phyloP scores from a whole-genome alignment of 2,329 filamentous ascomycete species.

The Basipetospora sp. region DNA sequence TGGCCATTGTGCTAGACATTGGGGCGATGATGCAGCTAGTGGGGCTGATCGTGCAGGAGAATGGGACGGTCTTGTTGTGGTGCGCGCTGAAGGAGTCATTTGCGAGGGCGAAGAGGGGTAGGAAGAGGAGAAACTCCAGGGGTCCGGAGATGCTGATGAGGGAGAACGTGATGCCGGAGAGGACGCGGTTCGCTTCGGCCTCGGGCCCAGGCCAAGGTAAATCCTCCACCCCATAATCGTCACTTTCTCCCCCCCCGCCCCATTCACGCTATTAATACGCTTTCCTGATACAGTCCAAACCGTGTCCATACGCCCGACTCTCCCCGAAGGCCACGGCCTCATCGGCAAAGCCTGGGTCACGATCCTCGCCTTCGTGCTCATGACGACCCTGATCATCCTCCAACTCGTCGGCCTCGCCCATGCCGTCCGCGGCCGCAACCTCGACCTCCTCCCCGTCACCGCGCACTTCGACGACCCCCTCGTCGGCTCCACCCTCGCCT shows the following conservation, averaged over 20 bases:
- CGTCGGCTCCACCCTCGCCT: background rate
- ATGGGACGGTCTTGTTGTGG: conserved; percentile 6
- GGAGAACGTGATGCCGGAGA: too few species aligned
- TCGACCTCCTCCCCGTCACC: background rate
- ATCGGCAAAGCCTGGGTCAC: conserved; percentile 8
- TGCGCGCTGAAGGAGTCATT: conserved; percentile 5
- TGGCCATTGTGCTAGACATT: conserved; percentile 9
- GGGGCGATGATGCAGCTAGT: conserved; percentile 11
- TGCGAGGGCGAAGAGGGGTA: background rate
- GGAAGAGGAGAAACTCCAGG: background rate
- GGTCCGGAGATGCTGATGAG: too few species aligned
- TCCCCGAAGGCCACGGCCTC: conserved; percentile 5
- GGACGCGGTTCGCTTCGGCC: too few species aligned
- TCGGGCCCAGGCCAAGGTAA: too few species aligned
- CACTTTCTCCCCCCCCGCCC: too few species aligned
- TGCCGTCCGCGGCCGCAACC: background rate
- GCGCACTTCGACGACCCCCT: background rate
- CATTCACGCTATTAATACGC: too few species aligned
- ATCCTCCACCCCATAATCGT: too few species aligned
- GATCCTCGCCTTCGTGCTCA: conserved; percentile 6
- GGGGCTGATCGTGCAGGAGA: conserved; percentile 8
- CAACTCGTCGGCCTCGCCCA: conserved; percentile 8
- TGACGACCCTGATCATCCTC: conserved; percentile 6
- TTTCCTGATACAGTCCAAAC: background rate
- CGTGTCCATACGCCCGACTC: conserved; percentile 3